A percentile compares a stretch with the other conserved stretches of the same genome.
Conservation (phyloP, 768 basidiomycete genomes). For the Tulasnella sp. region DNA sequence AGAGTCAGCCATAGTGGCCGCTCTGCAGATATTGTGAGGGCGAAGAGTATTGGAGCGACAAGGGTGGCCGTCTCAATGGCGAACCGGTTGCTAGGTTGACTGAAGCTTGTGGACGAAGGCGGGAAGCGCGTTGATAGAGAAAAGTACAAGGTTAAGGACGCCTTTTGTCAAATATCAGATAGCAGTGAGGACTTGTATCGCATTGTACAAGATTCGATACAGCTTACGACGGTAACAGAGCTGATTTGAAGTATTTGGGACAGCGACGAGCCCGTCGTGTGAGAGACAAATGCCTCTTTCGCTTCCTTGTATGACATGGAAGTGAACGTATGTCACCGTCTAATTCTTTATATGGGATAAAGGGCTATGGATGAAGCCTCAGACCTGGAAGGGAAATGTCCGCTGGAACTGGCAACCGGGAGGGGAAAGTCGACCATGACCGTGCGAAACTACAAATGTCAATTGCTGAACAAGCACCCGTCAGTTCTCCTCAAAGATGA, state of each 20-base stretch:
- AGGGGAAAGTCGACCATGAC: no score
- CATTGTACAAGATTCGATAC: not conserved
- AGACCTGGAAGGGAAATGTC: no score
- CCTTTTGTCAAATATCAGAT: not conserved
- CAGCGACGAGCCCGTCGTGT: slow-evolving; percentile 58
- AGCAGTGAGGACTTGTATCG: not conserved
- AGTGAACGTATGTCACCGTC: no score
- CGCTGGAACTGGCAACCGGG: no score
- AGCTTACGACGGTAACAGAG: slow-evolving; percentile 48
- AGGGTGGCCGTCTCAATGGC: not conserved
- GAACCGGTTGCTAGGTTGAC: not conserved
- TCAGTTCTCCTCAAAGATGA: no score
- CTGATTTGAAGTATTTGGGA: slow-evolving; percentile 57
- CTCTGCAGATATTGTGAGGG: not conserved
- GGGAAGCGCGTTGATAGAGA: not conserved
- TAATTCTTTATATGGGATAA: no score
- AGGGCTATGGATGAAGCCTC: no score
- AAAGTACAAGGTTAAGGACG: not conserved
- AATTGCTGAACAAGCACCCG: no score
- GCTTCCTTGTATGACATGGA: slow-evolving; percentile 51
- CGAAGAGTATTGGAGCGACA: not conserved
- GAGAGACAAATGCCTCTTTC: slow-evolving; percentile 77
- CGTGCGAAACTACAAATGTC: no score
- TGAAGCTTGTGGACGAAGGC: not conserved
- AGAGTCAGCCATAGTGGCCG: not conserved